Evolutionary conservation across 352 stramenopile genomes (phyloP).

Genomic region (Pilasporangium apinafurcum): DNA sequence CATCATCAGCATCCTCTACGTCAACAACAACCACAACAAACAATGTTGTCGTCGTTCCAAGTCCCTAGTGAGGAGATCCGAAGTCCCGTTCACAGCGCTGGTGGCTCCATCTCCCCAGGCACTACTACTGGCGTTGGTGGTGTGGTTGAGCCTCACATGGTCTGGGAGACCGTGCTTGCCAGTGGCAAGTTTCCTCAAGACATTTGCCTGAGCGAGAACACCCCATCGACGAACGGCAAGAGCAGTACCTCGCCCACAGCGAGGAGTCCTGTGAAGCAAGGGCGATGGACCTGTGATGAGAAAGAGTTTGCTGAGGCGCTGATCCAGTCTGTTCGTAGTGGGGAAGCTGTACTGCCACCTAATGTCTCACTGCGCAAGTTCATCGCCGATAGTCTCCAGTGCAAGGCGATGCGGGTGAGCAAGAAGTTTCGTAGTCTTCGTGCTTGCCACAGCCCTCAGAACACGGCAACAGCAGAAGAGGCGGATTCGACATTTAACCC

Average conservation of each 20-base stretch:
- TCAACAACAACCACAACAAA: constrained; percentile 2
- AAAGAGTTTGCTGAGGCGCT: constrained; percentile 48
- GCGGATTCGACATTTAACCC: constrained; percentile 60
- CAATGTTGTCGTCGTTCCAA: constrained; percentile 9
- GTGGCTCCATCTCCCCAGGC: background rate
- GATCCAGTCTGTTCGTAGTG: constrained; percentile 43
- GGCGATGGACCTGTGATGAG: constrained; percentile 47
- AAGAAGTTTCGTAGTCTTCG: constrained; percentile 56
- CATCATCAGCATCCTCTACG: constrained; percentile 7
- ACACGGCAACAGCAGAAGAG: constrained; percentile 6
- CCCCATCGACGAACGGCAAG: constrained; percentile 8
- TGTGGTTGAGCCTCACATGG: constrained; percentile 17
- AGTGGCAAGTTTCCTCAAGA: constrained; percentile 58
- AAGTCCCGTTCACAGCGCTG: constrained; percentile 7
- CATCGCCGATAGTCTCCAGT: constrained; percentile 46
- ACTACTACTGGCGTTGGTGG: background rate
- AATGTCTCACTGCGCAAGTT: constrained; percentile 56
- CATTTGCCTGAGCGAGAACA: constrained; percentile 48
- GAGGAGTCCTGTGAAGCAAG: constrained; percentile 31
- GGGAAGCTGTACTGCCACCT: constrained; percentile 30
- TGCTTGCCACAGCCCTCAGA: constrained; percentile 14
- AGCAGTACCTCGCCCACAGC: constrained; percentile 5
- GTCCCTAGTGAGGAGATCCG: constrained; percentile 6
- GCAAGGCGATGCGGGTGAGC: constrained; percentile 58
- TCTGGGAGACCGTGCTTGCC: constrained; percentile 60